Conservation (phyloP, 139 green algal species). For the Coelastrella sp. region DNA sequence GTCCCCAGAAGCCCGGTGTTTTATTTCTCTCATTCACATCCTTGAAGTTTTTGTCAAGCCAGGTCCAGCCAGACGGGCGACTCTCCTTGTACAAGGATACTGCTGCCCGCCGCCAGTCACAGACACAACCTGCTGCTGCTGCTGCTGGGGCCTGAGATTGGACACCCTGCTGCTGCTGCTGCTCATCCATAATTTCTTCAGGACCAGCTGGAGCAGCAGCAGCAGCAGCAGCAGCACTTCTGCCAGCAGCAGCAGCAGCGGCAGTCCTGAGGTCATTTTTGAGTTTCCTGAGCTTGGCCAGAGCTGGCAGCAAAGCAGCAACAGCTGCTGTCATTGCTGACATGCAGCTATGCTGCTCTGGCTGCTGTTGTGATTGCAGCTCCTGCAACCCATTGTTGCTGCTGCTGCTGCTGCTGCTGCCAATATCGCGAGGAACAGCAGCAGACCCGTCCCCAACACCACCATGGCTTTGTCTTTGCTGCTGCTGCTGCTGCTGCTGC, state of each 20-base stretch:
- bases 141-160: neutral
- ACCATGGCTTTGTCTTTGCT: too few species aligned
- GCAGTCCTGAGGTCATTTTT: neutral
- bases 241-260: neutral
- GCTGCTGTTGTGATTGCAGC: conserved; percentile 7
- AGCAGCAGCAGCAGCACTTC: neutral
- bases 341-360: neutral
- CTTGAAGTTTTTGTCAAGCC: neutral
- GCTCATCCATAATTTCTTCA: neutral
- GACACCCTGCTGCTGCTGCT: neutral
- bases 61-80: neutral
- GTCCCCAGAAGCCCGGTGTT: neutral
- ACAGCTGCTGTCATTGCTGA: neutral
- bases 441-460: neutral
- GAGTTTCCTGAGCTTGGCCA: neutral
- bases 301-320: neutral
- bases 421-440: neutral
- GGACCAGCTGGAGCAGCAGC: neutral
- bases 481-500: neutral
- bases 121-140: conserved; percentile 1
- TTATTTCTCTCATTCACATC: neutral
- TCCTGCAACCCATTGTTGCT: neutral
- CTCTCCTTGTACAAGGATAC: neutral
- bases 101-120: neutral
- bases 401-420: neutral